These are phyloP conservation scores for Arthrobotrys musiformis DNA, from an alignment of 2,329 filamentous ascomycete species.

Conservation along the genomic window DNA sequence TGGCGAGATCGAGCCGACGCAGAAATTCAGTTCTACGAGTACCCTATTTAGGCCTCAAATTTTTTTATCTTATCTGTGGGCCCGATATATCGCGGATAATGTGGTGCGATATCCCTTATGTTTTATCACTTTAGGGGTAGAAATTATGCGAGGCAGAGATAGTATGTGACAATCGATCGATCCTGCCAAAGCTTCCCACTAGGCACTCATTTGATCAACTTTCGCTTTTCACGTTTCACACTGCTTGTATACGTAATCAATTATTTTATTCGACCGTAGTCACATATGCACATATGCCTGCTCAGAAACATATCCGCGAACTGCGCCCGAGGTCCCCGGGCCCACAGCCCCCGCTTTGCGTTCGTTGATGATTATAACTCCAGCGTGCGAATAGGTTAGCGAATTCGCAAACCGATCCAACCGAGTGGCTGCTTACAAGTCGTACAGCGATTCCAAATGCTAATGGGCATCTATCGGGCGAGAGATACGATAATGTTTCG, in stretches of 20 bases:
- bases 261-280: background rate
- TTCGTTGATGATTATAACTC: too few relatives aligned
- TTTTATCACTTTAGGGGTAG: too few relatives aligned
- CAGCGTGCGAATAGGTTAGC: too few relatives aligned
- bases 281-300: too few relatives aligned
- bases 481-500: too few relatives aligned
- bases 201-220: background rate
- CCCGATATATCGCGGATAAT: background rate
- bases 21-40: background rate
- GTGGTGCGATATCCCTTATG: background rate
- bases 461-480: too few relatives aligned
- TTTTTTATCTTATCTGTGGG: background rate
- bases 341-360: too few relatives aligned
- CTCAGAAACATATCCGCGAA: background rate
- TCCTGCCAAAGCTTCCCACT: background rate
- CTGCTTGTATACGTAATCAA: background rate
- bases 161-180: background rate
- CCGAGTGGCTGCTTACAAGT: too few relatives aligned
- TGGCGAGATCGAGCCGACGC: background rate
- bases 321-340: background rate
- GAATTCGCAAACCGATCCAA: too few relatives aligned
- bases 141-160: background rate
- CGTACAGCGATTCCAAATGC: too few relatives aligned
- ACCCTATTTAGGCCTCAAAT: background rate
- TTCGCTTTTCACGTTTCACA: background rate